Conservation (phyloP, 139 green algal species). For the Ettlia oleoabundans region DNA sequence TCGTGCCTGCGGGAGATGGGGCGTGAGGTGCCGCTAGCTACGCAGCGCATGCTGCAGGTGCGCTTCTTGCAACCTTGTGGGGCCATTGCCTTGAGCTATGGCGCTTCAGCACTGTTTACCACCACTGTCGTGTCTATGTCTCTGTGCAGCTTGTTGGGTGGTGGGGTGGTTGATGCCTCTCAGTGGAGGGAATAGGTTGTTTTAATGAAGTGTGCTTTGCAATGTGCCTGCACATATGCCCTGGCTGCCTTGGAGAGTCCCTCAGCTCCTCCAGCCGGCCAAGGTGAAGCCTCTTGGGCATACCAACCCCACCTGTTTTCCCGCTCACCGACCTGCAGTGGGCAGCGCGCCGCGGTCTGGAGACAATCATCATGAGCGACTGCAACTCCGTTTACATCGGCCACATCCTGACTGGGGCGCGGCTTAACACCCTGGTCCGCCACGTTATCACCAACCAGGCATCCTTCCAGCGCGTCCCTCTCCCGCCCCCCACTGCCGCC, state of each 20-base stretch:
- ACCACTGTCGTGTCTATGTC: background rate
- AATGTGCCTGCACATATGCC: too few relatives aligned
- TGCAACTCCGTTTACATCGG: conserved; percentile 82
- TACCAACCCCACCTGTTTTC: too few relatives aligned
- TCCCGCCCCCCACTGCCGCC: too few relatives aligned
- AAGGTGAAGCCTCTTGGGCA: too few relatives aligned
- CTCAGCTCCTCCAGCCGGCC: too few relatives aligned
- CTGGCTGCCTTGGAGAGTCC: too few relatives aligned
- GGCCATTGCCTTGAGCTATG: too few relatives aligned
- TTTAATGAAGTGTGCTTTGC: too few relatives aligned
- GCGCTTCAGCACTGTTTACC: background rate
- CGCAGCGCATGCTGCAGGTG: conserved; percentile 59
- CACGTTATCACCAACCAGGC: conserved; percentile 27
- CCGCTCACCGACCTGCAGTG: conserved; percentile 29
- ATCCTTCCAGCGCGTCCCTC: background rate
- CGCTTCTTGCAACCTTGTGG: background rate
- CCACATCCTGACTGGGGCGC: conserved; percentile 68
- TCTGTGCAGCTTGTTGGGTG: too few relatives aligned
- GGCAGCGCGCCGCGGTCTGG: conserved; percentile 37
- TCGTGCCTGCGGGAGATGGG: conserved; percentile 67
- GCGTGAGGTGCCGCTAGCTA: conserved; percentile 60
- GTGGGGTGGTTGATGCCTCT: too few relatives aligned
- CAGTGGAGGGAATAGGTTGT: too few relatives aligned
- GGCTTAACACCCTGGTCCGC: background rate
- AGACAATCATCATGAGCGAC: conserved; percentile 73